Evolutionary conservation across 1,284 basidiomycete species (phyloP).

Genomic region (Apiotrichum veenhuisii): DNA sequence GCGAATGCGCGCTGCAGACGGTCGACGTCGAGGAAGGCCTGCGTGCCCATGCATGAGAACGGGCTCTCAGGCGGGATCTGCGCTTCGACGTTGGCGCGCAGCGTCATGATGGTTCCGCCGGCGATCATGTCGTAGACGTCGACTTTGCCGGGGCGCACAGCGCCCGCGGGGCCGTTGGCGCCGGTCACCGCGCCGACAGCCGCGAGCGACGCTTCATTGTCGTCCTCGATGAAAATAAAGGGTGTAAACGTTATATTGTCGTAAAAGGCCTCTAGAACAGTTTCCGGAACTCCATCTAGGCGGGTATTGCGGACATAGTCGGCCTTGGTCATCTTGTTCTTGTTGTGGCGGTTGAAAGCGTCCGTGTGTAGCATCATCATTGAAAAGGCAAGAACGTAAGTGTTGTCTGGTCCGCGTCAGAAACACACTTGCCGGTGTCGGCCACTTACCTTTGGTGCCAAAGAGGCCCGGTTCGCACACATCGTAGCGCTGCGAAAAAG

Average conservation of each 20-base stretch:
- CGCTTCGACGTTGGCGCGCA: slow-evolving; percentile 69
- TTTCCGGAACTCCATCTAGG: slow-evolving; percentile 75
- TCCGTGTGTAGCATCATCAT: slow-evolving; percentile 99
- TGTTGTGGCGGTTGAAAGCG: slow-evolving; percentile 95
- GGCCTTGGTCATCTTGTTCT: slow-evolving; percentile 91
- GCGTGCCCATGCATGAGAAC: slow-evolving; percentile 70
- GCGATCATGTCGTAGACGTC: slow-evolving; percentile 91
- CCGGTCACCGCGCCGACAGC: slow-evolving; percentile 1
- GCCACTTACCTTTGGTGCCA: slow-evolving; percentile 62
- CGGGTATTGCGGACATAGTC: slow-evolving; percentile 90
- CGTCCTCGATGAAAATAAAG: slow-evolving; percentile 74
- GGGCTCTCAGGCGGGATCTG: slow-evolving; percentile 66
- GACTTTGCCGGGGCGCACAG: slow-evolving; percentile 56
- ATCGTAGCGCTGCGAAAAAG: slow-evolving; percentile 81
- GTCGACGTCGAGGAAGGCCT: slow-evolving; percentile 64
- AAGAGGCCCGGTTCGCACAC: slow-evolving; percentile 82
- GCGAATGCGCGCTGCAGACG: slow-evolving; percentile 67
- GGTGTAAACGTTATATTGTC: slow-evolving; percentile 94
- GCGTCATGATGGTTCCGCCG: slow-evolving; percentile 65
- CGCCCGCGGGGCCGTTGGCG: background rate
- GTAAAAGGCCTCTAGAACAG: slow-evolving; percentile 88
- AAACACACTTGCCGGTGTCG: background rate
- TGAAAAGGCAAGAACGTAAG: slow-evolving; percentile 95
- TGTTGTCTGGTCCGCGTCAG: slow-evolving; percentile 67
- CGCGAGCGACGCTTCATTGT: slow-evolving; percentile 18